These are phyloP conservation scores for Myriosclerotinia duriaeana DNA, from an alignment of 2,329 filamentous ascomycete genomes.

Conservation along the genomic window DNA sequence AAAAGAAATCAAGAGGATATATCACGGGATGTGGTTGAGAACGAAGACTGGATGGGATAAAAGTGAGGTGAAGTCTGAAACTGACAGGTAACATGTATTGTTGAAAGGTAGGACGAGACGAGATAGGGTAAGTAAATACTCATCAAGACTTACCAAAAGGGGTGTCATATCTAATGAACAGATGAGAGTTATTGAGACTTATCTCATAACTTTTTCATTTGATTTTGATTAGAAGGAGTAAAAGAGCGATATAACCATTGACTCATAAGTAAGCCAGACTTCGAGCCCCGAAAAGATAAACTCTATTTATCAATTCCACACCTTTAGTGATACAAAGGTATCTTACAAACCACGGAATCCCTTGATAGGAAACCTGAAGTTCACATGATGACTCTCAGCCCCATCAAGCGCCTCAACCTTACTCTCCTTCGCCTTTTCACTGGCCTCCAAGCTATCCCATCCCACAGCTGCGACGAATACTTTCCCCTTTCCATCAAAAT, in stretches of 20 bases:
- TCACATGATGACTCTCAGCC: conserved; percentile 4
- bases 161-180: neutral
- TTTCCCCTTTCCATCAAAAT: conserved; percentile 9
- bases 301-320: neutral
- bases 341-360: neutral
- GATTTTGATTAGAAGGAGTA: neutral
- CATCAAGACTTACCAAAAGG: neutral
- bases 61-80: no score
- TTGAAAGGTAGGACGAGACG: neutral
- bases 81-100: no score
- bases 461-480: conserved; percentile 1
- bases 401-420: neutral
- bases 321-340: no score
- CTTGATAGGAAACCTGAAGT: conserved; percentile 7
- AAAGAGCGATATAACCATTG: neutral
- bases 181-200: neutral
- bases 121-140: neutral
- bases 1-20: neutral
- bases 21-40: neutral
- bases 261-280: neutral
- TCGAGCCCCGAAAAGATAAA: neutral
- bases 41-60: neutral
- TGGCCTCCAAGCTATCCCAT: conserved; percentile 10
- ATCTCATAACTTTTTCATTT: no score
- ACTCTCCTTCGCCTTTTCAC: neutral